Base-by-base conservation (phyloP, 495 filamentous ascomycete species). In the Xylaria venustula region DNA sequence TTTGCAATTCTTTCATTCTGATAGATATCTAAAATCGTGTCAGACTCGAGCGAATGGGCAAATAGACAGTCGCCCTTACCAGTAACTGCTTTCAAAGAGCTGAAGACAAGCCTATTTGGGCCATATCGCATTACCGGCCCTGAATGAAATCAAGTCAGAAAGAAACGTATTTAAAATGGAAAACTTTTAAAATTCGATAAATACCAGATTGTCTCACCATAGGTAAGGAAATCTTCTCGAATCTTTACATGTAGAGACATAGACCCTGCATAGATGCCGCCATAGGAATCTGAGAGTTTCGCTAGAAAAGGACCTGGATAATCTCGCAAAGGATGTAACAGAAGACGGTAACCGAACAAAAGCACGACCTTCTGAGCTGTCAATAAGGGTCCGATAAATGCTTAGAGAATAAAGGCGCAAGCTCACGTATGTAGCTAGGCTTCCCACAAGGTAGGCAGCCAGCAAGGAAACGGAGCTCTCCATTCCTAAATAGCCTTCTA, bases 261-360 rank as follows among this genome's bases (percentile, higher is more conserved):
- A 49, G 64, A 63, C 30, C 63, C 73, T 4, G 76, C 67, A 69
- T 83, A 71, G 36, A 74, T 75, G 6, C 70, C 72, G 2, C 61
- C 49, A 61, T 78, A 75, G 47, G 71, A 68, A 48, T 73, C 68
- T 0, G 79, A 78, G 14, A 78, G 47, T 22, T 72, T 75, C 26
- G 73, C 78, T 1, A 80, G 48, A 11, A 77, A 66, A 1, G 82
- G 83, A 0, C 82, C 83, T 2, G 81, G 82, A 54, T 81, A 85
- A 54, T 73, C 6, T 22, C 49, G 41, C 28, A 55, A 47, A 17
- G 40, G 59, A n/a, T 61, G 59, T 11, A 61, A n/a, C 19, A 61
- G 20, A 25, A 61, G 5, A 6, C 26, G 19, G 26, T 58, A 56
- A 4, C 30, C 11, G 30, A 34, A 34, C 11, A 34, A 34, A 34